phyloP scores from a whole-genome alignment of 306 rosid genomes.

The Mucuna pruriens region DNA sequence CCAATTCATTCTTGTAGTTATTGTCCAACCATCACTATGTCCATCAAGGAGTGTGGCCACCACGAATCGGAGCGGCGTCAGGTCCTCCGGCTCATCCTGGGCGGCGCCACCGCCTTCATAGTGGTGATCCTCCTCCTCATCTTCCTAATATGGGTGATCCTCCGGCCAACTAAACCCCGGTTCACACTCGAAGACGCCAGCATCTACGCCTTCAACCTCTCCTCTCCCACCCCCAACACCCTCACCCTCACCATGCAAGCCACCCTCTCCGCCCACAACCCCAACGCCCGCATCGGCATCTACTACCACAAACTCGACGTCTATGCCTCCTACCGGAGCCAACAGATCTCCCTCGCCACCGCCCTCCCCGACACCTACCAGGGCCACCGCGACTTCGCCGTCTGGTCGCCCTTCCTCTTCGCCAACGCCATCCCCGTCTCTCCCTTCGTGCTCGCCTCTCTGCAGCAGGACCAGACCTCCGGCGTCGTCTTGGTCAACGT shows the following conservation, averaged over 20 bases:
- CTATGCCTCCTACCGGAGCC: conserved; percentile 63
- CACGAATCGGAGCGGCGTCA: conserved; percentile 1
- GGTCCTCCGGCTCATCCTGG: conserved; percentile 40
- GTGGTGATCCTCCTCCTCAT: conserved; percentile 43
- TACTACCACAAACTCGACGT: conserved; percentile 53
- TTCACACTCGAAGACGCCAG: conserved; percentile 78
- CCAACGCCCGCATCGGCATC: conserved; percentile 63
- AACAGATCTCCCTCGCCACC: conserved; percentile 61
- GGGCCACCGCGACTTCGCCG: conserved; percentile 61
- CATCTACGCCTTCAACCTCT: conserved; percentile 59
- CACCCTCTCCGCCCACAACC: conserved; percentile 65
- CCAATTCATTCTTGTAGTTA: not conserved
- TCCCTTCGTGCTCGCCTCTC: conserved; percentile 42
- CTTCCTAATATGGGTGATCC: conserved; percentile 62
- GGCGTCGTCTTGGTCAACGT: conserved; percentile 55
- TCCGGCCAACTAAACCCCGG: conserved; percentile 64
- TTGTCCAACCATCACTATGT: conserved; percentile 40
- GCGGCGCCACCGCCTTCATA: not conserved
- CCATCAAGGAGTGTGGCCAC: conserved; percentile 58
- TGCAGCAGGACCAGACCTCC: conserved; percentile 56
- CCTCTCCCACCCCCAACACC: conserved; percentile 47
- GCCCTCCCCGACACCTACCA: conserved; percentile 63
- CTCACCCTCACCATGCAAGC: conserved; percentile 56
- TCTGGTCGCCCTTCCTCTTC: conserved; percentile 76
- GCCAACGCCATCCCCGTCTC: conserved; percentile 59